Conservation (phyloP, 2,329 filamentous ascomycete genomes). For the Neoscytalidium dimidiatum region DNA sequence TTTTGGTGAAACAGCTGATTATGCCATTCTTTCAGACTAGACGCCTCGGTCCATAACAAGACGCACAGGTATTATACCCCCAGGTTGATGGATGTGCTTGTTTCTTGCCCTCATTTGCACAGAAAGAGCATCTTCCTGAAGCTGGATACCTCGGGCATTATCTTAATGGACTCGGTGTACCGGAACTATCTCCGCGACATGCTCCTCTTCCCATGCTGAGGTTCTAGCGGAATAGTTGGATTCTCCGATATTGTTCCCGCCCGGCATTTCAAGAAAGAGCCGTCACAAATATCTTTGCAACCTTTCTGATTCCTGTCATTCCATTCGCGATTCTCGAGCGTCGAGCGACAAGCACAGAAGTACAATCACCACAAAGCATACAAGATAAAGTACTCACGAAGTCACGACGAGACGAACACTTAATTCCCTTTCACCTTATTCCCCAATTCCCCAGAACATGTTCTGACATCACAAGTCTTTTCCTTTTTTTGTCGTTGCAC, state of each 20-base stretch:
- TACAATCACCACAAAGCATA: conserved; percentile 9
- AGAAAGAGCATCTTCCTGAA: neutral
- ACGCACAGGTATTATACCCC: conserved; percentile 8
- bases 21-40: neutral
- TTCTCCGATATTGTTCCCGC: neutral
- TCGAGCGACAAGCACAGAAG: conserved; percentile 8
- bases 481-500: neutral
- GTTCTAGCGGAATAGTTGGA: neutral
- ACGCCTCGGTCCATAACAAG: neutral
- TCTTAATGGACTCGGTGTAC: neutral
- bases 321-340: neutral
- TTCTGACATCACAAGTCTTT: neutral
- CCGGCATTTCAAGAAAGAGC: neutral
- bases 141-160: conserved; percentile 2
- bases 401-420: conserved; percentile 13
- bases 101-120: neutral
- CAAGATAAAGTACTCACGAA: conserved; percentile 11
- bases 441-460: neutral
- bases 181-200: neutral
- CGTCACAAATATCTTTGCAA: neutral
- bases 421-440: conserved; percentile 4
- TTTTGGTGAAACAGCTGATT: conserved; percentile 1
- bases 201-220: neutral
- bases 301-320: neutral
- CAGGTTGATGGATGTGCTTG: neutral